Evolutionary conservation across 2,329 filamentous ascomycete genomes (phyloP), one percentile per base, ranked within the genome.

Genomic region (Grosmannia huntii): DNA sequence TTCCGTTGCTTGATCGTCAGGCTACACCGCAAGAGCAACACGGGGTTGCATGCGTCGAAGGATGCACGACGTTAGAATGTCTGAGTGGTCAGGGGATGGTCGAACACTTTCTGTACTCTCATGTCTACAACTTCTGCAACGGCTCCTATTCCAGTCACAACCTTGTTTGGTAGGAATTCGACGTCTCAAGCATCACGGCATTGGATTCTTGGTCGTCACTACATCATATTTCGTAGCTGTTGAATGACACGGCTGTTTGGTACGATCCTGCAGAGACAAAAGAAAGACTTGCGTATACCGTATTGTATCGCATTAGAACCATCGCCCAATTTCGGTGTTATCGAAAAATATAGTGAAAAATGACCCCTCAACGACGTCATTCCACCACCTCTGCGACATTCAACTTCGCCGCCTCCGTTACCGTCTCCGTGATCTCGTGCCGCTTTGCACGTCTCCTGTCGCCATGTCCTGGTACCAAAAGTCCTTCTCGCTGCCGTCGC

Each of bases 391-490:
- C n/a, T n/a, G n/a, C n/a, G n/a, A 38, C 25, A 31, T 12, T 31
- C 28, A 3, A 16, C 10, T 27, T 23, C 16, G 7, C 5, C 7
- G 7, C 46, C 54, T 57, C 4, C 57, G 48, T 57, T 53, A 57
- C 31, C 58, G 52, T 28, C 59, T 56, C 50, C n/a, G 16, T 21
- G 11, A 14, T 53, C 57, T 44, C 48, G 41, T 50, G 6, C 2
- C 49, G 11, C 31, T 33, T 33, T 33, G 31, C 9, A 33, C 31
- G 31, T 33, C 31, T n/a, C 31, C 62, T 44, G 58, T 64, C 60
- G 71, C 67, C 59, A 84, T 84, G 81, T 89, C 83, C 62, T 95
- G 89, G 89, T 83, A 80, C 66, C 92, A 96, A 73, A 96, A 94
- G 71, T 81, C 85, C 55, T 84, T 97, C 73, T 82, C 84, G 1